Evolutionary conservation across 805 yeast species (phyloP).

Genomic region (Metschnikowia orientalis): DNA sequence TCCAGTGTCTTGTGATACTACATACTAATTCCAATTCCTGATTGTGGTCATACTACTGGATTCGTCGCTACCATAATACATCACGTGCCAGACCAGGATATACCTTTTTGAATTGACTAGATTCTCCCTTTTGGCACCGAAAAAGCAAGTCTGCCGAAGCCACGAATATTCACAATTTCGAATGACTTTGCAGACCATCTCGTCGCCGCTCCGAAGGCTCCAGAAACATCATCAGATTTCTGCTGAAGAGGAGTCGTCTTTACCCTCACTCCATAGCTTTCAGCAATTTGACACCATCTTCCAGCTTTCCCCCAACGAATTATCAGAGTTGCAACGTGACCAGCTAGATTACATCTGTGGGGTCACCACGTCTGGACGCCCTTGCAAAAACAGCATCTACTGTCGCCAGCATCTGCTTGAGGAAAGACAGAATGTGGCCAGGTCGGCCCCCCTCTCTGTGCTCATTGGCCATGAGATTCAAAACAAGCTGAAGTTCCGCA

Average conservation of each 20-base stretch:
- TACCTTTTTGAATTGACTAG: no score
- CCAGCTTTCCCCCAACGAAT: constrained; percentile 13
- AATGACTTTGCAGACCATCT: no score
- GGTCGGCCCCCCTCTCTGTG: constrained; percentile 12
- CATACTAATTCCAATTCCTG: no score
- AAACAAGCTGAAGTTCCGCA: constrained; percentile 10
- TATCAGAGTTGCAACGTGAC: constrained; percentile 11
- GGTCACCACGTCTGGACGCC: constrained; percentile 7
- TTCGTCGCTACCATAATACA: no score
- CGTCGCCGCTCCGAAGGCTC: constrained; percentile 12
- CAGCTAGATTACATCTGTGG: constrained; percentile 18
- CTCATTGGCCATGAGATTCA: constrained; percentile 13
- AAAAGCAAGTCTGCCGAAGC: no score
- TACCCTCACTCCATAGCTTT: constrained; percentile 5
- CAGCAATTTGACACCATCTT: constrained; percentile 9
- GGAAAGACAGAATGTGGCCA: constrained; percentile 9
- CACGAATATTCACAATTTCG: no score
- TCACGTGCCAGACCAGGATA: no score
- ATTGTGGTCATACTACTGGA: no score
- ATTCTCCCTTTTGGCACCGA: no score
- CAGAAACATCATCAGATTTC: constrained; percentile 2
- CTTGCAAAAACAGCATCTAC: constrained; percentile 12
- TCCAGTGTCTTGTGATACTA: no score
- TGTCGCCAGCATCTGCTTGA: constrained; percentile 14
- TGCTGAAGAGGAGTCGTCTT: neutral